A percentile compares a stretch with the other conserved stretches of the same genome.
Evolutionary conservation across 371 early-diverging fungal species (phyloP).

Genomic region (Polyrhizophydium stewartii): DNA sequence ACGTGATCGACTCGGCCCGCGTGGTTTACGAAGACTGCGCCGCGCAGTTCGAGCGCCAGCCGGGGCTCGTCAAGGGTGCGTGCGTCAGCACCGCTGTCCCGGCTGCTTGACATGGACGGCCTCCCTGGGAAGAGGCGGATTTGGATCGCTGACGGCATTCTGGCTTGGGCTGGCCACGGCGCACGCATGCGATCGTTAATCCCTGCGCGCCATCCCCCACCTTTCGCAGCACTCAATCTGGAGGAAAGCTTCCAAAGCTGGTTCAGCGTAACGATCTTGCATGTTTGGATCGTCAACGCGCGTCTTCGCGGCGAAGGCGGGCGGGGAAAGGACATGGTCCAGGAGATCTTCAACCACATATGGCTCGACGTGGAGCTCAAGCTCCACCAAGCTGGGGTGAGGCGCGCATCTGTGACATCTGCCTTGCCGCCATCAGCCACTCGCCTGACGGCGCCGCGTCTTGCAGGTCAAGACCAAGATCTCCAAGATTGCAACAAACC

Average conservation of each 20-base stretch:
- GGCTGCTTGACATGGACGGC: not conserved
- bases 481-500: conserved; percentile 56
- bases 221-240: conserved; percentile 57
- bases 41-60: conserved; percentile 25
- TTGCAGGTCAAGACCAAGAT: conserved; percentile 20
- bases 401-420: not conserved
- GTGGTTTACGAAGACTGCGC: conserved; percentile 35
- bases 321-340: conserved; percentile 65
- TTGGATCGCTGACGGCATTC: not conserved
- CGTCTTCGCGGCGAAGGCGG: conserved; percentile 46
- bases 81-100: not conserved
- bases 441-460: not conserved
- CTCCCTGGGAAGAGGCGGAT: not conserved
- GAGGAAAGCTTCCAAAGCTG: conserved; percentile 92
- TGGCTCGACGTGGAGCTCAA: conserved; percentile 81
- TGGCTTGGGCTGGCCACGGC: not conserved
- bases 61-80: conserved; percentile 23
- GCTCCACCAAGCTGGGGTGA: conserved; percentile 40
- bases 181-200: too few species aligned
- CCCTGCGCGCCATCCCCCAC: too few species aligned
- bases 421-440: not conserved
- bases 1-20: conserved; percentile 33
- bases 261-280: conserved; percentile 86
- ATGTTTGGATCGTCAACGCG: conserved; percentile 92
- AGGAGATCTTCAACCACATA: conserved; percentile 82